Evolutionary conservation across 2,329 filamentous ascomycete genomes (phyloP).

Genomic region (Fusarium domesticum): DNA sequence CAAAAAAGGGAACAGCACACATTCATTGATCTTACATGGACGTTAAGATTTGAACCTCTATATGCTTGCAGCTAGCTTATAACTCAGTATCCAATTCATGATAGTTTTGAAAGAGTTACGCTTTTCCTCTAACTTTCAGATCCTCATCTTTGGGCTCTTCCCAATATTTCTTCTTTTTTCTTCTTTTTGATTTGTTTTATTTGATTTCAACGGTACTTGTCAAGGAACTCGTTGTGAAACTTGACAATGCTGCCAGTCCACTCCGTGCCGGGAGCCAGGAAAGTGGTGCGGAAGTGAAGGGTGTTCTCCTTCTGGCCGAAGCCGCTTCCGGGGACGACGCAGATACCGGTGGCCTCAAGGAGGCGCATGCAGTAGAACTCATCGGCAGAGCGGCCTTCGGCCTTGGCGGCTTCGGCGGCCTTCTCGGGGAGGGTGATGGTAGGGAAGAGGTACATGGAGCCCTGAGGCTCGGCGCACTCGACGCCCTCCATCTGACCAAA

Average conservation of each 20-base stretch:
- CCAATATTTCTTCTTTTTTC: background rate
- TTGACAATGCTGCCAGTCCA: constrained; percentile 85
- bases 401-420: constrained; percentile 70
- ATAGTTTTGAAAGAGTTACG: background rate
- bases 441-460: constrained; percentile 98
- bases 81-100: no score
- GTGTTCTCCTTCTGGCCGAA: constrained; percentile 93
- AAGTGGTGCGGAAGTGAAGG: constrained; percentile 93
- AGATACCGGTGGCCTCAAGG: constrained; percentile 91
- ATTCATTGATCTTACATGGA: background rate
- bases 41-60: background rate
- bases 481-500: constrained; percentile 97
- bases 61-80: background rate
- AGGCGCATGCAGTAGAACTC: constrained; percentile 93
- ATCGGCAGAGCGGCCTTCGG: constrained; percentile 73
- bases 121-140: background rate
- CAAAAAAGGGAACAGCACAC: no score
- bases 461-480: constrained; percentile 83
- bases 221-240: constrained; percentile 91
- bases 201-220: constrained; percentile 68
- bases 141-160: background rate
- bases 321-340: constrained; percentile 85
- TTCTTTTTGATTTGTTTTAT: background rate
- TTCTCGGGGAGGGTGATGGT: constrained; percentile 77
- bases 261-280: constrained; percentile 91